A percentile compares a stretch with the other conserved stretches of the same genome.
Conservation (phyloP, 257 asterid species). For the Schizonepeta tenuifolia region DNA sequence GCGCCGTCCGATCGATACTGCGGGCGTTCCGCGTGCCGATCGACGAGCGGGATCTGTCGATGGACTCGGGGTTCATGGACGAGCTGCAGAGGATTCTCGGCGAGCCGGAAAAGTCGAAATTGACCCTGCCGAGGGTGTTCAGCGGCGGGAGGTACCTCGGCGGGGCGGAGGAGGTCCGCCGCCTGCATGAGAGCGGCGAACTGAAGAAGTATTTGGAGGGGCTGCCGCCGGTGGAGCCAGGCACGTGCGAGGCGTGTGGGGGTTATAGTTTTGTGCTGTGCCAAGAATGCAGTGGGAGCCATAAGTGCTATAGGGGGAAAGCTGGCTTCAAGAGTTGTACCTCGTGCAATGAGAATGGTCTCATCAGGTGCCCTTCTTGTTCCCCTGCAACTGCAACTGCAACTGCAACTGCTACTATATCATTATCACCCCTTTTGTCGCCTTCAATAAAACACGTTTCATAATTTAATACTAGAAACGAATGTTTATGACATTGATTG, state of each 20-base stretch:
- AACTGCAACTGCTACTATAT: not conserved
- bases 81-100: constrained; percentile 77
- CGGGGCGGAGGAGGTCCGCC: constrained; percentile 84
- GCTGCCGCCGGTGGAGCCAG: constrained; percentile 54
- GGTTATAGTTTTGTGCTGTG: constrained; percentile 79
- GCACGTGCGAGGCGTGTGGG: constrained; percentile 81
- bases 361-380: constrained; percentile 96
- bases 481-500: not conserved
- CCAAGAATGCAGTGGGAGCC: constrained; percentile 81
- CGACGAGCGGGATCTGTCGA: constrained; percentile 91
- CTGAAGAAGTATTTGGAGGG: constrained; percentile 69
- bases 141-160: constrained; percentile 92
- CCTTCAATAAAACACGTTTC: not conserved
- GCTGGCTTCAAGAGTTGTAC: constrained; percentile 77
- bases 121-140: constrained; percentile 81
- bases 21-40: constrained; percentile 69
- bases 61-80: constrained; percentile 71
- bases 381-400: constrained; percentile 50
- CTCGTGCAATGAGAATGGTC: constrained; percentile 87
- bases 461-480: too few species aligned
- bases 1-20: constrained; percentile 63
- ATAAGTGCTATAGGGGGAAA: constrained; percentile 72
- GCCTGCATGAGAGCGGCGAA: constrained; percentile 87
- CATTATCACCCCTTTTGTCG: constrained; percentile 12
- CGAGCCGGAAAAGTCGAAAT: constrained; percentile 45